Base-by-base conservation (phyloP, 2,329 filamentous ascomycete genomes). In the Drechslerella coelobrocha region DNA sequence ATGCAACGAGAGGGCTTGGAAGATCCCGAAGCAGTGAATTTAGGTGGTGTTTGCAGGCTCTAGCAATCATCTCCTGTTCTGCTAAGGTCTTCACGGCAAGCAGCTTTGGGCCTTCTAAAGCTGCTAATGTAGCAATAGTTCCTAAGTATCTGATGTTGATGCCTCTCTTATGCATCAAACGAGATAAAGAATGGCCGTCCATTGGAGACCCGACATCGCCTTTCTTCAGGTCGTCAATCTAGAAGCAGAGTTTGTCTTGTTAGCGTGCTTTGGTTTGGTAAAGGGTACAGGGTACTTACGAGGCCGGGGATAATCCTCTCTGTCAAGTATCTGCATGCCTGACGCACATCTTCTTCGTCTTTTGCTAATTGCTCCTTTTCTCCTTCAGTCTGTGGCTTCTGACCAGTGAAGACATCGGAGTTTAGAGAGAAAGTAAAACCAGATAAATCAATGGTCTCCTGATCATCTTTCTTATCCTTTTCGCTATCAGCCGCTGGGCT, bases 121-220 rank as follows among this genome's bases (percentile, higher is more conserved):
- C 85, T 75, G 89, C 86, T 55, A 90, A 83, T 66, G 85, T 82
- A 10, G 91, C 89, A 72, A 99, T 81, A 79, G 88, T 89, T 74
- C 94, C 94, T n/a, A 97, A 84, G 79, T 99, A 99, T 77, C 95
- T 87, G 73, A 97, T 85, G 81, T 99, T 99, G 82, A 99, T 92
- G 80, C 94, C 94, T 43, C 93, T 90, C 83, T 96, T 96, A 83
- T 99, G 94, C 77, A 99, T 84, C 55, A 97, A 85, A 74, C 88
- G 87, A 76, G 89, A 91, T 66, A 99, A 83, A 19, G 93, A 97
- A 77, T 90, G 86, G n/a, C 94, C 94, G 76, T 99, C 95, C 91
- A 97, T 97, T 10, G 94, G 94, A 82, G 97, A 97, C 76, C 93
- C 94, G 74, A 96, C 89, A 75, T 99, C 93, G 5, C 91, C 92